phyloP scores from a whole-genome alignment of 345 rosid genomes.

The Gossypium longicalyx region DNA sequence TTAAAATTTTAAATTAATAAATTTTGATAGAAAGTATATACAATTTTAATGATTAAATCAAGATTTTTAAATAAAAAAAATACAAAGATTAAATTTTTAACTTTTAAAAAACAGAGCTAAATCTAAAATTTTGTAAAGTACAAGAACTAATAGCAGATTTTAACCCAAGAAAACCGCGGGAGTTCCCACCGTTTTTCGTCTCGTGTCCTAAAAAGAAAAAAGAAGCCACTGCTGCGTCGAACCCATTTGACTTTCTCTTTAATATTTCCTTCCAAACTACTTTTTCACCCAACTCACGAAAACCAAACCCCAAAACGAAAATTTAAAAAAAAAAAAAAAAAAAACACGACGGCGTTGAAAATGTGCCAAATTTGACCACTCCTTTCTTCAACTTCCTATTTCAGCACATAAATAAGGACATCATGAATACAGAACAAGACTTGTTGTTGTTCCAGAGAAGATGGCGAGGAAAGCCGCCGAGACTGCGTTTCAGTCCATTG shows the following conservation, averaged over 20 bases:
- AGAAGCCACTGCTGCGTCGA: neutral
- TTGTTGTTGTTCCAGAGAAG: neutral
- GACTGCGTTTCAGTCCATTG: slow-evolving; percentile 53
- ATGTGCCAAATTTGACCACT: neutral
- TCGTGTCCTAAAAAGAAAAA: neutral
- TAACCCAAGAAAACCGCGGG: no score
- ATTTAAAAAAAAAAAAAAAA: no score
- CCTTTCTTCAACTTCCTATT: neutral
- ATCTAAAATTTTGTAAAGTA: no score
- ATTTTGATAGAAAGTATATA: no score
- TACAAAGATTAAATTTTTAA: no score
- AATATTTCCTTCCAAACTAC: neutral
- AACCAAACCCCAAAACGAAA: no score
- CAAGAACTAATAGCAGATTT: no score
- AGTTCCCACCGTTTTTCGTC: neutral
- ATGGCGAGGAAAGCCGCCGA: slow-evolving; percentile 44
- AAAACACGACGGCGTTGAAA: neutral
- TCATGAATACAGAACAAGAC: neutral
- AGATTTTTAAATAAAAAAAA: no score
- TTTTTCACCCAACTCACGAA: neutral
- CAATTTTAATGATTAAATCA: no score
- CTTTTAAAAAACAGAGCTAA: no score
- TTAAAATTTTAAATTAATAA: no score
- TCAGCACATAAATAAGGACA: neutral
- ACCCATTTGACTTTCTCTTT: neutral